A percentile compares a stretch with the other conserved stretches of the same genome.
phyloP scores from a whole-genome alignment of 352 stramenopile species.

The Bremia lactucae region DNA sequence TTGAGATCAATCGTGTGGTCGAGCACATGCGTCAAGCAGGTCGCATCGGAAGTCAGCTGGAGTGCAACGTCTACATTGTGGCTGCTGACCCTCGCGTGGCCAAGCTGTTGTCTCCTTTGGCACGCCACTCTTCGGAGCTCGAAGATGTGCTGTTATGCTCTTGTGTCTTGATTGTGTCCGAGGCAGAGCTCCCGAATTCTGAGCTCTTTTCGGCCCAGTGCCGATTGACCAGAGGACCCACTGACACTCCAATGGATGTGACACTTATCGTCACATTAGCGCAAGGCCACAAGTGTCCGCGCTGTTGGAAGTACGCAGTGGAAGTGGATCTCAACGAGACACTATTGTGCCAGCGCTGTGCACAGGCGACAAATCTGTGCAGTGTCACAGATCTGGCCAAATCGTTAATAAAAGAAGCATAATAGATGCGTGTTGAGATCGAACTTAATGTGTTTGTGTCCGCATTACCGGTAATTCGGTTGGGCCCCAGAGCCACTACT shows the following conservation, averaged over 20 bases:
- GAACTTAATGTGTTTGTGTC: not conserved
- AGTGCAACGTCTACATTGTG: constrained; percentile 61
- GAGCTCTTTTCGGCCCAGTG: constrained; percentile 24
- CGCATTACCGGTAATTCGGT: too few relatives aligned
- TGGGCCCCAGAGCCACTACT: too few relatives aligned
- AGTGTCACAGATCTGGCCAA: constrained; percentile 39
- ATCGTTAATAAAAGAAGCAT: constrained; percentile 27
- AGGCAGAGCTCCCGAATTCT: constrained; percentile 25
- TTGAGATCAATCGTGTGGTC: constrained; percentile 71
- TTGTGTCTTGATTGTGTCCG: constrained; percentile 30
- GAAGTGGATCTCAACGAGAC: constrained; percentile 48
- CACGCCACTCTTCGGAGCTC: constrained; percentile 24
- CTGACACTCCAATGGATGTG: constrained; percentile 36
- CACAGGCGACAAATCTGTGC: constrained; percentile 30
- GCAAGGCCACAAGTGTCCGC: constrained; percentile 75
- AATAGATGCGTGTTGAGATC: not conserved
- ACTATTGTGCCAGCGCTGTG: constrained; percentile 45
- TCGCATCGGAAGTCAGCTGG: constrained; percentile 53
- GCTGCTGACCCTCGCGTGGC: constrained; percentile 40
- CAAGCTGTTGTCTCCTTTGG: constrained; percentile 30
- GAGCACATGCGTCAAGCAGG: constrained; percentile 53
- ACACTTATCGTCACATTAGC: constrained; percentile 48
- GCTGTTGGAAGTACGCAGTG: constrained; percentile 78
- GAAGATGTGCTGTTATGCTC: constrained; percentile 72
- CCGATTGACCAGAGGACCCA: constrained; percentile 22